Evolutionary conservation across 192 early-diverging fungal genomes (phyloP).

Genomic region (Rhizophagus prolifer): DNA sequence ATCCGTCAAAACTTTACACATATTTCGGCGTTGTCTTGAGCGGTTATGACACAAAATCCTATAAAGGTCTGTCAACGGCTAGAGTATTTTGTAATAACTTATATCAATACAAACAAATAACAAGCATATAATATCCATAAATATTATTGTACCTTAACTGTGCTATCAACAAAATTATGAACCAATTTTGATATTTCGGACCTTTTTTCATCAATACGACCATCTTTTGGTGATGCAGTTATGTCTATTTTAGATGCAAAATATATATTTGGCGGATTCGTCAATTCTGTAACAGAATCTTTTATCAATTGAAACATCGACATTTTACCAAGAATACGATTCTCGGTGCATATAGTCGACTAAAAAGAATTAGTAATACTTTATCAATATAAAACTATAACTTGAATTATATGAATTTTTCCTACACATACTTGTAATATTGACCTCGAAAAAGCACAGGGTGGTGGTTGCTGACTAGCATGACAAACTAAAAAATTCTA

Average conservation of each 20-base stretch:
- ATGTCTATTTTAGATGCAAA: constrained; percentile 20
- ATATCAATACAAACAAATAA: neutral
- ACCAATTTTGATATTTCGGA: constrained; percentile 4
- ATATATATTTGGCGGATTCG: constrained; percentile 24
- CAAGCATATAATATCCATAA: neutral
- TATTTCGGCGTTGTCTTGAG: constrained; percentile 56
- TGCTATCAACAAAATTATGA: constrained; percentile 20
- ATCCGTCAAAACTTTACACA: constrained; percentile 54
- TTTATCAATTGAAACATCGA: constrained; percentile 27
- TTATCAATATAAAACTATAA: neutral
- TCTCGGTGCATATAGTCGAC: constrained; percentile 27
- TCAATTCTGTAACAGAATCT: constrained; percentile 28
- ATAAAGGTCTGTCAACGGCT: constrained; percentile 54
- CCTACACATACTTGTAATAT: constrained; percentile 43
- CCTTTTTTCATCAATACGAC: neutral
- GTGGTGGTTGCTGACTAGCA: constrained; percentile 43
- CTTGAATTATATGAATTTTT: constrained; percentile 7
- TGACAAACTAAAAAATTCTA: constrained; percentile 57
- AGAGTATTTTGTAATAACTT: constrained; percentile 24
- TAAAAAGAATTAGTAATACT: neutral
- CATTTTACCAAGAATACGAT: constrained; percentile 26
- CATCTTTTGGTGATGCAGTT: neutral
- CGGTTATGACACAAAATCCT: constrained; percentile 61
- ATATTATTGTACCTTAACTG: constrained; percentile 15
- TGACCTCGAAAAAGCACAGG: constrained; percentile 57